phyloP scores from a whole-genome alignment of 2,329 filamentous ascomycete genomes.

The Dactylellina sp. region DNA sequence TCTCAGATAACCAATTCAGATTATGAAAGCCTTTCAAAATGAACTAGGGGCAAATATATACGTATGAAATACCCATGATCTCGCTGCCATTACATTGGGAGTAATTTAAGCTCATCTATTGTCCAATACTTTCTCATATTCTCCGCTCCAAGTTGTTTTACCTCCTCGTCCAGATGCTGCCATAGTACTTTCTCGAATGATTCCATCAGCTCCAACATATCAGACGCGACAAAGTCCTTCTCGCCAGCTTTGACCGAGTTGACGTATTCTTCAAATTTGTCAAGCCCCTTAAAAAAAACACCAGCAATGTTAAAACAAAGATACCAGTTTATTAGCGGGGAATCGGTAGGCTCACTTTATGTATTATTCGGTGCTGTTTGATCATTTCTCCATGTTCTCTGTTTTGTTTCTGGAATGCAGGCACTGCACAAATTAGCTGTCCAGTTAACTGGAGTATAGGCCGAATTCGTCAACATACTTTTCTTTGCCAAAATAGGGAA shows the following conservation, averaged over 20 bases:
- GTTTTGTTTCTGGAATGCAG: conserved; percentile 57
- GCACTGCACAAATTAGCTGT: conserved; percentile 68
- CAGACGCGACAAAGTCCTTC: conserved; percentile 68
- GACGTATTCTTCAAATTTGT: conserved; percentile 75
- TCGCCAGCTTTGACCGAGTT: conserved; percentile 73
- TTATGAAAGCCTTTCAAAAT: background rate
- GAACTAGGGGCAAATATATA: background rate
- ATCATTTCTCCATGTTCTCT: conserved; percentile 64
- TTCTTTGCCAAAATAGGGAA: conserved; percentile 81
- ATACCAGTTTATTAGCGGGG: background rate
- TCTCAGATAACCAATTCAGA: background rate
- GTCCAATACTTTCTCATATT: conserved; percentile 90
- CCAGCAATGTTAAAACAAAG: background rate
- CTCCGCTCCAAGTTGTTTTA: conserved; percentile 79
- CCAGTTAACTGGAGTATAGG: no score
- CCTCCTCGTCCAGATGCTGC: conserved; percentile 86
- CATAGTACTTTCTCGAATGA: conserved; percentile 81
- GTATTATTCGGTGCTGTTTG: conserved; percentile 81
- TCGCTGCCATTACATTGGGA: conserved; percentile 32
- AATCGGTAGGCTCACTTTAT: conserved; percentile 67
- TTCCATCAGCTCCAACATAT: conserved; percentile 79
- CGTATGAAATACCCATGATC: background rate
- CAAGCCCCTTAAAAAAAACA: conserved; percentile 67
- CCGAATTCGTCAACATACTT: conserved; percentile 22
- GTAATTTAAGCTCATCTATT: conserved; percentile 69